Conservation (phyloP, 352 stramenopile genomes). For the Globisporangium emineosum region DNA sequence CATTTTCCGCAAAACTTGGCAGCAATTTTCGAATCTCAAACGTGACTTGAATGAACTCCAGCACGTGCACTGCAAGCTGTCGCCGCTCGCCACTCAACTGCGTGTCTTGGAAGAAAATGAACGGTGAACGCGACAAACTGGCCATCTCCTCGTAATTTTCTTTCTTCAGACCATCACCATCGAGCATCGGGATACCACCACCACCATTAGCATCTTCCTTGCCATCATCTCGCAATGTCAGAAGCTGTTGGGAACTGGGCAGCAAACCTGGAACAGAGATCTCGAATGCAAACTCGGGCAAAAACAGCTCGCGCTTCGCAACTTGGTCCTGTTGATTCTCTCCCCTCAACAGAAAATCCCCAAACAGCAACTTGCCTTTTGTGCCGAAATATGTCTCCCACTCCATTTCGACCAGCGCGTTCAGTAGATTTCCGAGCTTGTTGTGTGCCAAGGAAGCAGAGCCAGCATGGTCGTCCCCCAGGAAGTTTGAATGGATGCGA, state of each 20-base stretch:
- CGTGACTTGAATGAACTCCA: slow-evolving; percentile 17
- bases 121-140: slow-evolving; percentile 6
- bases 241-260: background rate
- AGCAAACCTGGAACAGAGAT: slow-evolving; percentile 15
- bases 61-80: slow-evolving; percentile 3
- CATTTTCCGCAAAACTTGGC: background rate
- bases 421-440: slow-evolving; percentile 25
- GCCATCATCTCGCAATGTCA: background rate
- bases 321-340: background rate
- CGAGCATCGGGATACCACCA: slow-evolving; percentile 6
- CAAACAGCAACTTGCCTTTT: slow-evolving; percentile 25
- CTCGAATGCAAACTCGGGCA: slow-evolving; percentile 31
- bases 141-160: background rate
- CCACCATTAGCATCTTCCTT: background rate
- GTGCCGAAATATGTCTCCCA: slow-evolving; percentile 59
- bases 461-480: background rate
- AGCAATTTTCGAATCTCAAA: slow-evolving; percentile 5
- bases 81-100: slow-evolving; percentile 6
- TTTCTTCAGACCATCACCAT: background rate
- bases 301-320: slow-evolving; percentile 26
- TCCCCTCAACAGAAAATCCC: slow-evolving; percentile 14
- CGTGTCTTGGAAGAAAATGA: slow-evolving; percentile 14
- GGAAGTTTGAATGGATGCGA: slow-evolving; percentile 11
- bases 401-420: slow-evolving; percentile 40
- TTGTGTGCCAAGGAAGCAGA: background rate